phyloP scores from a whole-genome alignment of 2,329 filamentous ascomycete species.

The Cladosporium sp. region DNA sequence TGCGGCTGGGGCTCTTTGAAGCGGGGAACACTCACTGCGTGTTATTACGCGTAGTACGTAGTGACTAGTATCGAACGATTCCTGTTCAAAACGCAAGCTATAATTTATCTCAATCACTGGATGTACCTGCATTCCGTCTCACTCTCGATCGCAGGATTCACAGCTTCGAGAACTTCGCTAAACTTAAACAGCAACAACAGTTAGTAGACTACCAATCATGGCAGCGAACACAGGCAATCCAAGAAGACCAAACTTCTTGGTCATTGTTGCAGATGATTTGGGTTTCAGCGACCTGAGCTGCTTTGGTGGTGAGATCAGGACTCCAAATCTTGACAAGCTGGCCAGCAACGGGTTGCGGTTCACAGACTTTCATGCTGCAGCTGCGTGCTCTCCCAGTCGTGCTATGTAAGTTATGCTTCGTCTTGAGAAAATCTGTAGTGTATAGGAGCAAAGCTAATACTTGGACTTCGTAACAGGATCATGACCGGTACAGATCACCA shows the following conservation, averaged over 20 bases:
- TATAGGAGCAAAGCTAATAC: not conserved
- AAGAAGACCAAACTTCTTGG: constrained; percentile 54
- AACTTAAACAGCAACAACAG: too few relatives aligned
- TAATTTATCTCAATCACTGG: too few relatives aligned
- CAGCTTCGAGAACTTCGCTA: too few relatives aligned
- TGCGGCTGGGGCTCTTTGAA: too few relatives aligned
- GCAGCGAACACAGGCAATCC: constrained; percentile 35
- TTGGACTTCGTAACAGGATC: constrained; percentile 31
- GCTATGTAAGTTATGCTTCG: constrained; percentile 45
- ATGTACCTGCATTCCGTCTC: too few relatives aligned
- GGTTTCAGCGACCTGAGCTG: constrained; percentile 58
- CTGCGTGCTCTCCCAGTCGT: constrained; percentile 61
- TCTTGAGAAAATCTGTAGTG: not conserved
- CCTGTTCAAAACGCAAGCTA: too few relatives aligned
- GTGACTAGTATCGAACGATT: too few relatives aligned
- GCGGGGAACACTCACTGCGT: too few relatives aligned
- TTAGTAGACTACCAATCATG: constrained; percentile 19
- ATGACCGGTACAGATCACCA: constrained; percentile 62
- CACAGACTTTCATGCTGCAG: constrained; percentile 62
- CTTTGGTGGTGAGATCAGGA: constrained; percentile 59
- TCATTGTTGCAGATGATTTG: constrained; percentile 42
- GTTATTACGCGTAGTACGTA: too few relatives aligned
- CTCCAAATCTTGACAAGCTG: constrained; percentile 55
- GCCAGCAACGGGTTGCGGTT: constrained; percentile 50
- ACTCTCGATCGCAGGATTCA: too few relatives aligned